Evolutionary conservation across 306 rosid species (phyloP).

Genomic region (Trifolium subterraneum): DNA sequence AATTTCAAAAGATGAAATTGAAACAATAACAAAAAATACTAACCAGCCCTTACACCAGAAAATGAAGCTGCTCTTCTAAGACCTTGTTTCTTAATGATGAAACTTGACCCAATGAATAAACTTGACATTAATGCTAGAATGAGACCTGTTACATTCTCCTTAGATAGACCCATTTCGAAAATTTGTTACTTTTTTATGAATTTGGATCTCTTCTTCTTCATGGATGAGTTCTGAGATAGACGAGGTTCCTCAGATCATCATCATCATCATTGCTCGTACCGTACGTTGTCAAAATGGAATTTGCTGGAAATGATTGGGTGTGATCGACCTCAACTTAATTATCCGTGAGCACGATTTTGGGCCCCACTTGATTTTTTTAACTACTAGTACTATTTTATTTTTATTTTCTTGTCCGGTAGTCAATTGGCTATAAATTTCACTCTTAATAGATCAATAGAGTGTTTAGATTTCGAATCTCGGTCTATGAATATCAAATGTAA

Average conservation of each 20-base stretch:
- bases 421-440: too few relatives aligned
- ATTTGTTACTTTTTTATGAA: constrained; percentile 31
- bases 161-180: constrained; percentile 54
- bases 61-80: constrained; percentile 78
- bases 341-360: constrained; percentile 10
- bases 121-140: constrained; percentile 77
- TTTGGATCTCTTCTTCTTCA: constrained; percentile 50
- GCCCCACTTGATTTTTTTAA: constrained; percentile 16
- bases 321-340: constrained; percentile 15
- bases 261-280: background rate
- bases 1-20: background rate
- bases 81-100: constrained; percentile 86
- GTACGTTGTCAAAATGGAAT: constrained; percentile 17
- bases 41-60: constrained; percentile 85
- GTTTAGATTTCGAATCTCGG: too few relatives aligned
- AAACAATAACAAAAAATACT: background rate
- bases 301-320: constrained; percentile 36
- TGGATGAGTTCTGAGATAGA: constrained; percentile 48
- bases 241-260: constrained; percentile 51
- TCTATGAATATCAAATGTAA: too few relatives aligned
- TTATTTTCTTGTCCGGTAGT: too few relatives aligned
- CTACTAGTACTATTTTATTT: too few relatives aligned
- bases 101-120: constrained; percentile 84
- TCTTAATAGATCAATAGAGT: too few relatives aligned
- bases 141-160: constrained; percentile 72